Conservation (phyloP, 2,329 filamentous ascomycete species). For the Ampelomyces quisqualis region DNA sequence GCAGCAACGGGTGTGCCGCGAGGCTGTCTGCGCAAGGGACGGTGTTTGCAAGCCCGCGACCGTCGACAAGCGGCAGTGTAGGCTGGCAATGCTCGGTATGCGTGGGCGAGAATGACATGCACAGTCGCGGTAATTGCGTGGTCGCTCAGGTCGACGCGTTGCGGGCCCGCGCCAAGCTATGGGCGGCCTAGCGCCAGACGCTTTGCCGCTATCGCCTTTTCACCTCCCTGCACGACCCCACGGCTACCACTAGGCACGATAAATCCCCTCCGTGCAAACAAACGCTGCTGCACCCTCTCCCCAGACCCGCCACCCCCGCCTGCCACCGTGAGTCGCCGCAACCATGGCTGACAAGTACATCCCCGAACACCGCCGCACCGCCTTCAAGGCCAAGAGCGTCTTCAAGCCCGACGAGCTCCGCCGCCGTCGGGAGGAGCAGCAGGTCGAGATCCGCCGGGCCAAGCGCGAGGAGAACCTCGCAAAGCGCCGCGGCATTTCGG, state of each 20-base stretch:
- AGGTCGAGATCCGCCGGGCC: slow-evolving; percentile 97
- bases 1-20: background rate
- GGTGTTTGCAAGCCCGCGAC: slow-evolving; percentile 2
- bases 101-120: no score
- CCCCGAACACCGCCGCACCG: slow-evolving; percentile 96
- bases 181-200: slow-evolving; percentile 18
- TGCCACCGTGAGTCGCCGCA: slow-evolving; percentile 30
- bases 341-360: slow-evolving; percentile 99
- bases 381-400: slow-evolving; percentile 99
- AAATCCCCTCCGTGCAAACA: slow-evolving; percentile 37
- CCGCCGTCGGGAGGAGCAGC: slow-evolving; percentile 96
- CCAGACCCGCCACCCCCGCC: slow-evolving; percentile 18
- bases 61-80: background rate
- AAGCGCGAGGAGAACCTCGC: slow-evolving; percentile 99
- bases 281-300: slow-evolving; percentile 25
- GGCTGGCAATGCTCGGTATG: no score
- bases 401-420: slow-evolving; percentile 99
- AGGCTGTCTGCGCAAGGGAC: slow-evolving; percentile 13
- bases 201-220: slow-evolving; percentile 43
- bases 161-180: slow-evolving; percentile 12
- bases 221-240: slow-evolving; percentile 37
- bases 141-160: slow-evolving; percentile 19
- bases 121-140: slow-evolving; percentile 4
- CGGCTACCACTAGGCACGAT: slow-evolving; percentile 25
- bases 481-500: slow-evolving; percentile 92